Conservation (phyloP, 305 asterid species). For the Withania somnifera region DNA sequence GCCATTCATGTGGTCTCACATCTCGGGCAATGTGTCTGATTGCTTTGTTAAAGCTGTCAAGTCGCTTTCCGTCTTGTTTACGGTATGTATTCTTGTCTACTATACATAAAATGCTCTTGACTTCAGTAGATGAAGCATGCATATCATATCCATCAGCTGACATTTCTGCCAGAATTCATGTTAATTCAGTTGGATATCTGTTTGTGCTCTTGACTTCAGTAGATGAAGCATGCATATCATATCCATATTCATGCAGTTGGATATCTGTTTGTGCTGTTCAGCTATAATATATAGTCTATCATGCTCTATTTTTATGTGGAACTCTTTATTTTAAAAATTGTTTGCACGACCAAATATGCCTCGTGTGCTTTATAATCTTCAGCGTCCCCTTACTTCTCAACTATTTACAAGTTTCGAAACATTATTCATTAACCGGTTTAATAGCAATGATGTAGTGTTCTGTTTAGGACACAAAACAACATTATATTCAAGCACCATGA, state of each 20-base stretch:
- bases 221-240: background rate
- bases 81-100: conserved; percentile 39
- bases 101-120: background rate
- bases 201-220: background rate
- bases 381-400: background rate
- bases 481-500: background rate
- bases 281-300: background rate
- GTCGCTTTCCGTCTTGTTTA: conserved; percentile 81
- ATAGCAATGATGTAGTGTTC: background rate
- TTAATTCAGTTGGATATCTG: too few species aligned
- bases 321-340: too few species aligned
- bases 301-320: background rate
- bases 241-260: conserved; percentile 1
- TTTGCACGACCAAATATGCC: background rate
- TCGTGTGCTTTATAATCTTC: background rate
- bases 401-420: background rate
- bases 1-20: conserved; percentile 63
- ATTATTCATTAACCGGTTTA: background rate
- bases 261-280: background rate
- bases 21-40: conserved; percentile 85
- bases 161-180: background rate
- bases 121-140: background rate
- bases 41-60: conserved; percentile 87
- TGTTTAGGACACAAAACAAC: background rate
- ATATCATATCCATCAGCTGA: background rate